Conservation (phyloP, 1,284 basidiomycete species). For the Bjerkandera adusta region DNA sequence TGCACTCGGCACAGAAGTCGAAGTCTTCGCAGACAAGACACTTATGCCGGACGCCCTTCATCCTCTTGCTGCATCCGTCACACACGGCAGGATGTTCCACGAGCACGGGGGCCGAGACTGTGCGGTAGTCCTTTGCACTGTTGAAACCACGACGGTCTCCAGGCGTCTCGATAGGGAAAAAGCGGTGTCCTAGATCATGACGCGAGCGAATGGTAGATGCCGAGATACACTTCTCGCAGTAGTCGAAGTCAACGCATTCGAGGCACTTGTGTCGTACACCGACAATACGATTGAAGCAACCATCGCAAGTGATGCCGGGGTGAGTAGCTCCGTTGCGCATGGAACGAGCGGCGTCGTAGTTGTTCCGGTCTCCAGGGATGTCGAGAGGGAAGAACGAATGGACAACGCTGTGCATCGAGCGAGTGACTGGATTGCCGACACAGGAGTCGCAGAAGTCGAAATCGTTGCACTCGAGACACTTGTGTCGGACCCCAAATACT, state of each 20-base stretch:
- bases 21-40: slow-evolving; percentile 72
- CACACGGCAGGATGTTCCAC: slow-evolving; percentile 45
- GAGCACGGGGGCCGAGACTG: not conserved
- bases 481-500: slow-evolving; percentile 30
- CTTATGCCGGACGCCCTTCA: slow-evolving; percentile 64
- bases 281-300: slow-evolving; percentile 14
- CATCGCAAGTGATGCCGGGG: slow-evolving; percentile 8
- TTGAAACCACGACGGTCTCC: not conserved
- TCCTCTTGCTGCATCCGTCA: slow-evolving; percentile 49
- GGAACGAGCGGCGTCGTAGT: slow-evolving; percentile 1
- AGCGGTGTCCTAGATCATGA: slow-evolving; percentile 13
- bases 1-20: slow-evolving; percentile 66
- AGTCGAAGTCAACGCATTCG: slow-evolving; percentile 22
- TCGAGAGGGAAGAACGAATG: slow-evolving; percentile 17
- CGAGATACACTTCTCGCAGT: slow-evolving; percentile 16
- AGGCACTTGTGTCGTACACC: slow-evolving; percentile 31
- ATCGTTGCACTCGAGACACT: slow-evolving; percentile 26
- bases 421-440: slow-evolving; percentile 3
- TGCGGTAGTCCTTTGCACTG: not conserved
- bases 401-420: slow-evolving; percentile 4
- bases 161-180: slow-evolving; percentile 15
- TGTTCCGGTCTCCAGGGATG: slow-evolving; percentile 1
- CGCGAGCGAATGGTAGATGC: slow-evolving; percentile 4
- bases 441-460: slow-evolving; percentile 18
- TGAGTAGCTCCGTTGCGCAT: slow-evolving; percentile 3